Evolutionary conservation across 805 yeast genomes (phyloP).

Genomic region (Schizosaccharomyces osmophilus): DNA sequence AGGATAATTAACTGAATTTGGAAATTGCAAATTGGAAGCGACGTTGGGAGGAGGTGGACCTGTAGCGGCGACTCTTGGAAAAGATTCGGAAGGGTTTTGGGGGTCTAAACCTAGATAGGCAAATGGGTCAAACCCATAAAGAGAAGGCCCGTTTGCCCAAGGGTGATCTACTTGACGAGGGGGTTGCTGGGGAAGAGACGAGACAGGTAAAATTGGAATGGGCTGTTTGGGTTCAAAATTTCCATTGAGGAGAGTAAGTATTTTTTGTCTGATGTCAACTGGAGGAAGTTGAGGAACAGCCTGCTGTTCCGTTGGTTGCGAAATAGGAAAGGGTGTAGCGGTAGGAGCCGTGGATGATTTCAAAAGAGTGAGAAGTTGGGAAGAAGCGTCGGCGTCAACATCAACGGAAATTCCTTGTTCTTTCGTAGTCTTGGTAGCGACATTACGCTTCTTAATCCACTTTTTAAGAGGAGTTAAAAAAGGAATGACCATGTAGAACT

Average conservation of each 20-base stretch:
- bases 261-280: not conserved
- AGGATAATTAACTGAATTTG: not conserved
- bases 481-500: constrained; percentile 17
- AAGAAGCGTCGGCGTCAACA: not conserved
- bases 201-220: not conserved
- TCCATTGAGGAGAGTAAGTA: not conserved
- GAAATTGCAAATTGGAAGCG: not conserved
- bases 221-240: not conserved
- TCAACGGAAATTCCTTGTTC: not conserved
- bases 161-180: not conserved
- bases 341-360: not conserved
- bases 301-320: not conserved
- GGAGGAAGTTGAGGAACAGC: not conserved
- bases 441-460: constrained; percentile 12
- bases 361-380: constrained; percentile 4
- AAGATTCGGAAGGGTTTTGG: not conserved
- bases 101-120: not conserved
- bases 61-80: not conserved
- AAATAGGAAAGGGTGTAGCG: not conserved
- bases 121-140: not conserved
- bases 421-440: constrained; percentile 7
- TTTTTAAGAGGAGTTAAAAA: constrained; percentile 15
- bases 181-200: not conserved
- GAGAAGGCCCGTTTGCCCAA: not conserved
- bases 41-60: not conserved